Conservation (phyloP, 2,329 filamentous ascomycete species). For the Myriosclerotinia curreyana region DNA sequence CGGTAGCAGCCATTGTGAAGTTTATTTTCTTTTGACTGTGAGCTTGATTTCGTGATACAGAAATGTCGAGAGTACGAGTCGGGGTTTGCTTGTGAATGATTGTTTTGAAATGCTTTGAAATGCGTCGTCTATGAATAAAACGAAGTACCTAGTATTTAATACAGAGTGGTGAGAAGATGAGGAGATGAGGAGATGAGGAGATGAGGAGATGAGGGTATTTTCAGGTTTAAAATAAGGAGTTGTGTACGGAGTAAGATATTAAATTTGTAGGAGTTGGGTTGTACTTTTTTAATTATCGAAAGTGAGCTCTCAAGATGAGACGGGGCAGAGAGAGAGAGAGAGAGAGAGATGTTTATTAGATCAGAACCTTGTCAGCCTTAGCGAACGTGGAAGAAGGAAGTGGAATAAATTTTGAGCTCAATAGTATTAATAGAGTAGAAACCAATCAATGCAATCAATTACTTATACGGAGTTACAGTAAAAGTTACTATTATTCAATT, state of each 20-base stretch:
- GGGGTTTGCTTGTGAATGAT: neutral
- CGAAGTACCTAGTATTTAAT: neutral
- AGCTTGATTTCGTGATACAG: conserved; percentile 48
- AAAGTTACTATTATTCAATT: neutral
- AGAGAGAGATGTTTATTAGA: conserved; percentile 11
- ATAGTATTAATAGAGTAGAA: too few relatives aligned
- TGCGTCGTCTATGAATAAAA: neutral
- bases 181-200: too few relatives aligned
- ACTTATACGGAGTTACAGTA: too few relatives aligned
- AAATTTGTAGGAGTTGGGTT: conserved; percentile 2
- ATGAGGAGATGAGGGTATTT: neutral
- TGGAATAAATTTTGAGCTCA: too few relatives aligned
- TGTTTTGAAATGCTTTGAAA: neutral
- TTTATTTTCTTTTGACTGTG: conserved; percentile 3
- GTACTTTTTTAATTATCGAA: conserved; percentile 4
- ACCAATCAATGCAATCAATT: too few relatives aligned
- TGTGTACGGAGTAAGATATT: neutral
- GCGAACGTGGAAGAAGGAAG: conserved; percentile 22
- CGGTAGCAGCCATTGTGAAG: conserved; percentile 59
- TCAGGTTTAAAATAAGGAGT: neutral
- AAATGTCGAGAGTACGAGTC: neutral
- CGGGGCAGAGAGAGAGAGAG: neutral
- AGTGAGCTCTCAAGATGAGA: conserved; percentile 13
- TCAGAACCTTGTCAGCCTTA: conserved; percentile 22
- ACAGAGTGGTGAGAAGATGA: neutral